Evolutionary conservation across 768 basidiomycete species (phyloP), one percentile per base, ranked within the genome.

Genomic region (Leccinum uliginosum): DNA sequence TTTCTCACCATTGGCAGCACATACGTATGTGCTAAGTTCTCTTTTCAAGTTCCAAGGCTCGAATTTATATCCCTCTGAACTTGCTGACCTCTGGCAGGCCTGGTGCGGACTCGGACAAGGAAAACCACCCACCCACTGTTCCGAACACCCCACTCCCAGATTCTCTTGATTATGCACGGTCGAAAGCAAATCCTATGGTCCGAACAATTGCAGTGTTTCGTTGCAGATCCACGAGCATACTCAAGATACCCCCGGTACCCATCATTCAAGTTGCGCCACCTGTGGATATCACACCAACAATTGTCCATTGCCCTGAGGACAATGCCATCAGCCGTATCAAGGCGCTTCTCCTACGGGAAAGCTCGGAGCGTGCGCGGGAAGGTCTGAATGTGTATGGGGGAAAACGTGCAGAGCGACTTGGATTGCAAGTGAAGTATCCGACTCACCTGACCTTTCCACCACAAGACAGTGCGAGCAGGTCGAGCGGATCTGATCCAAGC

Each of bases 261-360:
- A 75, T 83, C 54, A 80, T 85, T 12, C n/a, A n/a, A n/a, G n/a
- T n/a, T n/a, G 82, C 82, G 3, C 84, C 84, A 3, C 81, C 84
- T 0, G 49, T 62, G 65, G 72, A 8, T 63, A 69, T 24, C 58
- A 70, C 6, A 43, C 64, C 24, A 73, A 75, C 53, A 0, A 1
- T 23, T 0, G 27, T 70, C 9, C 50, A 21, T n/a, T 75, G 71
- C 21, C 50, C 55, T 1, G 80, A 80, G 48, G 76, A 76, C 26
- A 54, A 68, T 12, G 81, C 83, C 1, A 78, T 82, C 58, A 60
- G 69, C 1, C 67, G 82, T 2, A 65, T 85, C 10, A 57, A 55
- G 6, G 62, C 73, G 1, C 73, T 80, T 24, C 60, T 82, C 5
- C 68, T 69, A 32, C 70, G 38, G 6, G 38, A 40, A 65, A 63